Percentiles rank a stretch among this genome's conserved stretches.
Conservation (phyloP, 2,329 filamentous ascomycete genomes). For the Calonectria crousiana region DNA sequence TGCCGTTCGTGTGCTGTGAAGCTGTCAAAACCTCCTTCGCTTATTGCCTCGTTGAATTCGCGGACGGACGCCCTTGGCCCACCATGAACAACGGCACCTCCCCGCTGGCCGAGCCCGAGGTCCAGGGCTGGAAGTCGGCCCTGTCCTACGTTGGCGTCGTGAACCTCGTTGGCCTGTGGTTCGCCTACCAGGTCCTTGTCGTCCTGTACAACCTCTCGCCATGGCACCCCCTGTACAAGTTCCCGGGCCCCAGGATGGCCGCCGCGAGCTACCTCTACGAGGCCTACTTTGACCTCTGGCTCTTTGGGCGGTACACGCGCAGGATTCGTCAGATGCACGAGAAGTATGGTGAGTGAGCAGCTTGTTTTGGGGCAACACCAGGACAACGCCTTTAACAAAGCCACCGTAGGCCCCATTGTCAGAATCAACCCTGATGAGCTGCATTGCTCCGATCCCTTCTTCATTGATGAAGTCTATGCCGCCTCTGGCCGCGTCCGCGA, state of each 20-base stretch:
- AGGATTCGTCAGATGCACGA: slow-evolving; percentile 7
- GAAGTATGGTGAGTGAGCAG: not conserved
- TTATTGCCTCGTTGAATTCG: not conserved
- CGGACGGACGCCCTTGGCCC: not conserved
- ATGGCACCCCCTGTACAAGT: not conserved
- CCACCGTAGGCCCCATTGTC: slow-evolving; percentile 49
- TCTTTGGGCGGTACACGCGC: not conserved
- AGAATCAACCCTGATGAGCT: slow-evolving; percentile 55
- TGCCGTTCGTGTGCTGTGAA: not conserved
- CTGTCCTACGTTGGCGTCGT: not conserved
- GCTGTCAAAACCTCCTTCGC: not conserved
- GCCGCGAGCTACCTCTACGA: not conserved
- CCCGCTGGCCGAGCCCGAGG: not conserved
- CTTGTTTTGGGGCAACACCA: not conserved
- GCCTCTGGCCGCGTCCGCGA: slow-evolving; percentile 44
- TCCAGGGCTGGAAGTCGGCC: not conserved
- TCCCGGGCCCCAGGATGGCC: not conserved
- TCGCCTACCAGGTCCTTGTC: not conserved
- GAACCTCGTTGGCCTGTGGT: slow-evolving; percentile 1
- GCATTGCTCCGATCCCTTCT: slow-evolving; percentile 51
- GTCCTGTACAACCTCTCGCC: not conserved
- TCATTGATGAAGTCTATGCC: slow-evolving; percentile 53
- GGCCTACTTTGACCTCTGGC: not conserved
- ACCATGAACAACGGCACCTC: slow-evolving; percentile 1
- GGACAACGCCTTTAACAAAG: not conserved